Evolutionary conservation across 352 stramenopile genomes (phyloP), one percentile per base, ranked within the genome.

Genomic region (Phytopythium kandeliae): DNA sequence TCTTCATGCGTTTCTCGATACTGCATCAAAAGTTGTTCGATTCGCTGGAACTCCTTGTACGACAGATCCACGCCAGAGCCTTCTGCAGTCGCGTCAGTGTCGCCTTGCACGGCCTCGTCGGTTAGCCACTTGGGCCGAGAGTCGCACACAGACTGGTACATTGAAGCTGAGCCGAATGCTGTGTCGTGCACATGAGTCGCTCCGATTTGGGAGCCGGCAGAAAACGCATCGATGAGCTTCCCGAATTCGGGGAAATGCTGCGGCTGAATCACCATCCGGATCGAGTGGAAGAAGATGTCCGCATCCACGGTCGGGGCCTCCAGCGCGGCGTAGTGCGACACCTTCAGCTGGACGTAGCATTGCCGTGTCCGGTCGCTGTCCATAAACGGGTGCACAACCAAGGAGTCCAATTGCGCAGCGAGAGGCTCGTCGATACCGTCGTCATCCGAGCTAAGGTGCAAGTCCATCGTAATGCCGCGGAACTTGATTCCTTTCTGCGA

Each of bases 401-500:
- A 63, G n/a, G 54, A 45, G 19, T 65, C 65, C 17, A 68, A 44
- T 4, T 74, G 50, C 6, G 64, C 62, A 1, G 62, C 54, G 2
- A 49, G 51, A 0, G 60, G 59, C 51, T 69, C 65, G 24, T 74
- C 65, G 16, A 60, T 65, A 38, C 67, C 60, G 24, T 70, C 55
- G 35, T 85, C 74, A 17, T 85, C 67, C 8, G 74, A 76, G 62
- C 70, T 80, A 11, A 92, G 55, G 41, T 86, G 57, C 33, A 95
- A 67, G 58, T 92, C 80, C 69, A 95, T 88, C 31, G 78, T 89
- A 24, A 91, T 70, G 11, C 82, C 85, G 15, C 78, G 69, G 41
- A 92, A 92, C 54, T 91, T 91, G 41, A 94, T 81, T 1, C 73
- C 79, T 57, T 94, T 94, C 49, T 91, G 83, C 5, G 78, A 88